Evolutionary conservation across 2,329 filamentous ascomycete species (phyloP).

Genomic region (Pyrenophora graminea): DNA sequence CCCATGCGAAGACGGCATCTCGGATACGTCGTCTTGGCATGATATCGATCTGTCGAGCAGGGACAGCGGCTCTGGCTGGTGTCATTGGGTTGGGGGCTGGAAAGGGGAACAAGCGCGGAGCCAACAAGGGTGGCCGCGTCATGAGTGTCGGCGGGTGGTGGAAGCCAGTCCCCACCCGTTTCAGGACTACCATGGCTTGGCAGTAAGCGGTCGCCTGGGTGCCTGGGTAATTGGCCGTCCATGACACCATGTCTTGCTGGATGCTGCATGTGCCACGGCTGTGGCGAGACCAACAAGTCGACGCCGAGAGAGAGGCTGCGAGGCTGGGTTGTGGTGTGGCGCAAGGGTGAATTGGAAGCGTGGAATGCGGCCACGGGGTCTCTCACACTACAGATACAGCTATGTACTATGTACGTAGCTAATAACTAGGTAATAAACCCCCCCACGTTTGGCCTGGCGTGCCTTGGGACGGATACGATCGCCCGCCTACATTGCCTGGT

Average conservation of each 20-base stretch:
- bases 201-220: constrained; percentile 11
- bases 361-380: background rate
- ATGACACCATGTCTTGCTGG: too few species aligned
- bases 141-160: constrained; percentile 27
- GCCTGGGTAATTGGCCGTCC: constrained; percentile 2
- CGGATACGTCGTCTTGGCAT: constrained; percentile 36
- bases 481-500: constrained; percentile 7
- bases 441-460: background rate
- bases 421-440: background rate
- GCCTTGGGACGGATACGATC: constrained; percentile 5
- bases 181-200: constrained; percentile 26
- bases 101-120: constrained; percentile 31
- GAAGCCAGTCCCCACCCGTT: constrained; percentile 26
- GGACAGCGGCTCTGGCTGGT: constrained; percentile 21
- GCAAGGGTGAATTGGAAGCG: background rate
- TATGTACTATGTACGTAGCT: too few species aligned
- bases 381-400: background rate
- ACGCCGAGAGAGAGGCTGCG: background rate
- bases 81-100: constrained; percentile 24
- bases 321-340: constrained; percentile 3
- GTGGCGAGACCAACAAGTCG: background rate
- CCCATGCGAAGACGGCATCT: constrained; percentile 41
- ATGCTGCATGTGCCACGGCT: background rate
- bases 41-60: constrained; percentile 29
- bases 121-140: constrained; percentile 34